Base-by-base conservation (phyloP, 169 alveolate genomes). In the Plasmodium malariae region DNA sequence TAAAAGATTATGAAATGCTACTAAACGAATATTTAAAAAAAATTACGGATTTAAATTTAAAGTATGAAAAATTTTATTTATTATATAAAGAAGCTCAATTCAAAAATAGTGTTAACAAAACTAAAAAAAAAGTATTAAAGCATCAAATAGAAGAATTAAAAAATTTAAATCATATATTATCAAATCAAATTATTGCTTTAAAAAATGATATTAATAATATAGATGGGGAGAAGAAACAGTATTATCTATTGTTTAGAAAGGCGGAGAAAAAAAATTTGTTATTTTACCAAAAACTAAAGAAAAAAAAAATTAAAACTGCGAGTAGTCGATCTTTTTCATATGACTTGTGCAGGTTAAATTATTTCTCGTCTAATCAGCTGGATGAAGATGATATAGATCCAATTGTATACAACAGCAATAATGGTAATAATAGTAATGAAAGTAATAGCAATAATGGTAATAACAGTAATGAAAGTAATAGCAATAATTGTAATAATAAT, bases 51-150 rank as follows among this genome's bases (percentile, higher is more conserved):
- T 49, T 45, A 19, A 65, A 80, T 80, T 67, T 80, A 70, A 80
- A 80, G 34, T 80, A 32, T 30, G 85, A 80, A 19, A 17, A 80
- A 40, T 80, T 67, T 40, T 80, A 67, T 67, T 67, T 67, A 67
- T 67, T 80, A 80, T 70, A 80, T 80, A 67, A 48, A 80, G 85
- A 80, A 60, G 45, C 83, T 51, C 63, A 80, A 9, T 34, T 19
- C 34, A 80, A 67, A 65, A 80, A 80, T 24, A 67, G 28, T 28
- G 24, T 80, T 4, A 67, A 67, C 37, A 80, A 80, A 43, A 67
- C 71, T 32, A 67, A 80, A 70, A 80, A 80, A 40, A 80, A 80
- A 65, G 48, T 80, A 14, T 60, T 80, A 36, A 65, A 67, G 54
- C 26, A 51, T 43, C 45, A 36, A 17, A 67, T 80, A 80, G 83